Evolutionary conservation across 768 basidiomycete genomes (phyloP), one percentile per base, ranked within the genome.

Genomic region (Lactarius pseudohatsudake): DNA sequence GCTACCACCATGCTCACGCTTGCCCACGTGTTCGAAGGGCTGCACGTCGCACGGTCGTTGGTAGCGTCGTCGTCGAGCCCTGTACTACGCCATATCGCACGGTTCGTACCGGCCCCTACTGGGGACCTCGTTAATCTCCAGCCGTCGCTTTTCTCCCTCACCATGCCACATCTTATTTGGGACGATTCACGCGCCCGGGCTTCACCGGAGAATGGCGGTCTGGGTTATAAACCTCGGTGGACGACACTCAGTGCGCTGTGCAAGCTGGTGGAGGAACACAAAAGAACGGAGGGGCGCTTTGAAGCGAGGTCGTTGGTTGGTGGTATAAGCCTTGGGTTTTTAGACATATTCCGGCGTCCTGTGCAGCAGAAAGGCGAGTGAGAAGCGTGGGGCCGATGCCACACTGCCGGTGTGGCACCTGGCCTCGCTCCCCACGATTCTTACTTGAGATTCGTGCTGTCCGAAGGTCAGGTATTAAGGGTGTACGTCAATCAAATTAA

Each of bases 1-100:
- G 81, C 86, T 3, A 90, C 89, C 0, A 41, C 81, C 30, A 85
- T 91, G 85, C 81, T 92, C 22, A 67, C 80, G n/a, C 34, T 90
- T n/a, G 80, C 89, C 41, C 79, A 86, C 56, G 34, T 85, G 13
- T 77, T 92, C 50, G 88, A 90, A 72, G 82, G 85, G 54, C 71
- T 79, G 55, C 71, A 80, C 38, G 73, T 86, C 57, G 72, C 79
- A 4, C 69, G 43, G 30, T 56, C 58, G 18, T 64, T 64, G 41
- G 11, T 50, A 3, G n/a, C 11, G 53, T 70, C 4, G 74, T 72
- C 75, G 8, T 65, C 71, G 45, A 75, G 74, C 8, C 69, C 72
- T 38, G 68, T 80, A 18, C 57, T 73, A 61, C 73, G 73, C 55
- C 47, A 68, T 15, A 67, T 87, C 45, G 80, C 68, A 36, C 58